Percentiles rank a stretch among this genome's conserved stretches.
phyloP scores from a whole-genome alignment of 116 monocot species.

The Papilionanthe hybrid region DNA sequence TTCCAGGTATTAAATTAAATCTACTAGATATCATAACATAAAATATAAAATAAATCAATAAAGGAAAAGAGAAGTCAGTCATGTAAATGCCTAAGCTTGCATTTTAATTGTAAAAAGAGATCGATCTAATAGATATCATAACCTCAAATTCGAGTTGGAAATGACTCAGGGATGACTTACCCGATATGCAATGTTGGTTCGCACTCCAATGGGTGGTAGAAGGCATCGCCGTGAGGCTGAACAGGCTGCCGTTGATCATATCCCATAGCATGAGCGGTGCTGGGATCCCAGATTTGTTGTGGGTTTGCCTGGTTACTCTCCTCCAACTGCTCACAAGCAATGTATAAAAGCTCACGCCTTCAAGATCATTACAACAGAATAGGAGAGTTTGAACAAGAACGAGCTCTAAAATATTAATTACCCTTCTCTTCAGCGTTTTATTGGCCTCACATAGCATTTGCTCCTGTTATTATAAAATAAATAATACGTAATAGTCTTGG shows the following conservation, averaged over 20 bases:
- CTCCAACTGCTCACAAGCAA: constrained; percentile 40
- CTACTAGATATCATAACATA: too few relatives aligned
- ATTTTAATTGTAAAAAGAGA: too few relatives aligned
- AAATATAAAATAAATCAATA: too few relatives aligned
- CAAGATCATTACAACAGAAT: neutral
- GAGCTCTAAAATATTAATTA: constrained; percentile 10
- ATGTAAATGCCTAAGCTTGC: too few relatives aligned
- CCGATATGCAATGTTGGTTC: constrained; percentile 70
- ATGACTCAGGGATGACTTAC: constrained; percentile 13
- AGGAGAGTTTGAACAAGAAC: neutral
- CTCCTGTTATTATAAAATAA: constrained; percentile 32
- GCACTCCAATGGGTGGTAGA: constrained; percentile 59
- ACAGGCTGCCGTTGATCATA: constrained; percentile 23
- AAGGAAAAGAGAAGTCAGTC: too few relatives aligned
- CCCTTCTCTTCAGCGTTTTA: constrained; percentile 58
- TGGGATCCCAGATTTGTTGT: constrained; percentile 48
- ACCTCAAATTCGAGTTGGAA: neutral
- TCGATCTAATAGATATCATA: too few relatives aligned
- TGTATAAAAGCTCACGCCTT: neutral
- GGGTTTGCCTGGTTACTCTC: constrained; percentile 44
- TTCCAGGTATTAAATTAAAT: too few relatives aligned
- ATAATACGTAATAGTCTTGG: neutral
- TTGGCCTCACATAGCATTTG: constrained; percentile 72
- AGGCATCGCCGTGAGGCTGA: constrained; percentile 39
- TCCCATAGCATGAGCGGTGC: constrained; percentile 34